phyloP scores from a whole-genome alignment of 2,329 filamentous ascomycete genomes.

The Pseudocercospora macadamiae region DNA sequence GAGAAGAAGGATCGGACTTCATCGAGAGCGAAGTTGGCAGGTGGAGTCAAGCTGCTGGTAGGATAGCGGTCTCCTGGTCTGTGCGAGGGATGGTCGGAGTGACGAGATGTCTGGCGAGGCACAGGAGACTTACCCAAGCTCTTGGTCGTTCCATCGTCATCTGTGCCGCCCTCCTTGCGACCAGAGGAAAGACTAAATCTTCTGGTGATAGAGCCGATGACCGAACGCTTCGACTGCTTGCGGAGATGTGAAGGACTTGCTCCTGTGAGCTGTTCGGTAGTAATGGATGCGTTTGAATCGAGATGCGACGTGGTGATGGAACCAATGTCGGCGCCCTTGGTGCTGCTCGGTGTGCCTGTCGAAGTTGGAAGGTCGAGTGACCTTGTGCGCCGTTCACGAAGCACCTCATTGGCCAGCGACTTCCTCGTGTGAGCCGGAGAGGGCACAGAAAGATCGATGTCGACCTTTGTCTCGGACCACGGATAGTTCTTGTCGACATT shows the following conservation, averaged over 20 bases:
- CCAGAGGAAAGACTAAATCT: conserved; percentile 35
- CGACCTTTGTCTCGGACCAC: conserved; percentile 44
- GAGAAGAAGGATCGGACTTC: conserved; percentile 49
- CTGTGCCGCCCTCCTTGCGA: conserved; percentile 13
- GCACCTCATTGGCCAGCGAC: conserved; percentile 32
- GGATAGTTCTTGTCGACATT: conserved; percentile 53
- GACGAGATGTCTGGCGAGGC: conserved; percentile 21
- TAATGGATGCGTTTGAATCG: conserved; percentile 33
- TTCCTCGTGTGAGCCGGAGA: conserved; percentile 37
- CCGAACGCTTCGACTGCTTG: conserved; percentile 39
- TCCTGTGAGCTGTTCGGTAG: conserved; percentile 38
- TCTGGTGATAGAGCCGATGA: conserved; percentile 41
- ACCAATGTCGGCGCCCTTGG: conserved; percentile 37
- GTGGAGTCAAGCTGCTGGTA: conserved; percentile 49
- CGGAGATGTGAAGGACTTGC: conserved; percentile 31
- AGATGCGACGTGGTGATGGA: conserved; percentile 32
- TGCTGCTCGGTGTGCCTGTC: conserved; percentile 23
- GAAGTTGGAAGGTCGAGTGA: conserved; percentile 31
- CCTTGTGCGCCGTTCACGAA: conserved; percentile 32
- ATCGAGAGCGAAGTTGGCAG: conserved; percentile 44
- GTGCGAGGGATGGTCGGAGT: conserved; percentile 31
- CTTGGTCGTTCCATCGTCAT: conserved; percentile 22
- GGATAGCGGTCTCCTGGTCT: conserved; percentile 54
- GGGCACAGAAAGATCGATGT: conserved; percentile 45
- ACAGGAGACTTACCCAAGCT: conserved; percentile 22